phyloP scores from a whole-genome alignment of 1,139 yeast genomes.

The Spencermartinsiella ligniputridi region DNA sequence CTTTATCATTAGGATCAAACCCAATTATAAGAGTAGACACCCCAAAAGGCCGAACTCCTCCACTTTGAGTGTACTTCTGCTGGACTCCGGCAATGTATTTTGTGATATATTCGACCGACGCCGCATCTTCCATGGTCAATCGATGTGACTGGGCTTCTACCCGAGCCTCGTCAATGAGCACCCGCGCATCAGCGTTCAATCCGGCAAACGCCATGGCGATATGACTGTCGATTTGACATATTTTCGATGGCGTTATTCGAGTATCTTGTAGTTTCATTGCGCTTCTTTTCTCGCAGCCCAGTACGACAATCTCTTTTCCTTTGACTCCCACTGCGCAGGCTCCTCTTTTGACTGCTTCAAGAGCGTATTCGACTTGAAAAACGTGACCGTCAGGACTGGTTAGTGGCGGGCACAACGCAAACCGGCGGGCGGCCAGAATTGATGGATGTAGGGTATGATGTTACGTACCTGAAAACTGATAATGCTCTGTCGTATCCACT shows the following conservation, averaged over 20 bases:
- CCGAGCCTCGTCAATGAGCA: conserved; percentile 90
- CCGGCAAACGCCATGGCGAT: conserved; percentile 95
- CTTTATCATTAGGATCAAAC: conserved; percentile 77
- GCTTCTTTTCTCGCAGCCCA: conserved; percentile 96
- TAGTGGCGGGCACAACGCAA: neutral
- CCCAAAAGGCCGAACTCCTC: conserved; percentile 95
- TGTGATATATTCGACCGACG: conserved; percentile 85
- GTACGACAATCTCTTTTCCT: conserved; percentile 81
- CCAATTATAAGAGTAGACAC: conserved; percentile 94
- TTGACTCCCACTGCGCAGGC: conserved; percentile 97
- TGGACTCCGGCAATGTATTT: conserved; percentile 95
- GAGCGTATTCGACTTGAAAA: conserved; percentile 97
- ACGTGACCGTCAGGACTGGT: conserved; percentile 96
- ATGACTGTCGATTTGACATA: conserved; percentile 87
- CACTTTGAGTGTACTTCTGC: conserved; percentile 96
- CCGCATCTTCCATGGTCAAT: conserved; percentile 90
- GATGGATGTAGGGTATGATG: no score
- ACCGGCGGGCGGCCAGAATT: no score
- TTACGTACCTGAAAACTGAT: conserved; percentile 87
- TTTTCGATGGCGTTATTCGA: conserved; percentile 90
- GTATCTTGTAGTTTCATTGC: conserved; percentile 95
- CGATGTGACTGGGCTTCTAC: conserved; percentile 97
- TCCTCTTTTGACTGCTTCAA: conserved; percentile 97
- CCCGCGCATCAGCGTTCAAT: conserved; percentile 94
- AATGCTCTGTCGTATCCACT: conserved; percentile 99